Conservation (phyloP, 1,284 basidiomycete genomes). For the Marasmius sp. region DNA sequence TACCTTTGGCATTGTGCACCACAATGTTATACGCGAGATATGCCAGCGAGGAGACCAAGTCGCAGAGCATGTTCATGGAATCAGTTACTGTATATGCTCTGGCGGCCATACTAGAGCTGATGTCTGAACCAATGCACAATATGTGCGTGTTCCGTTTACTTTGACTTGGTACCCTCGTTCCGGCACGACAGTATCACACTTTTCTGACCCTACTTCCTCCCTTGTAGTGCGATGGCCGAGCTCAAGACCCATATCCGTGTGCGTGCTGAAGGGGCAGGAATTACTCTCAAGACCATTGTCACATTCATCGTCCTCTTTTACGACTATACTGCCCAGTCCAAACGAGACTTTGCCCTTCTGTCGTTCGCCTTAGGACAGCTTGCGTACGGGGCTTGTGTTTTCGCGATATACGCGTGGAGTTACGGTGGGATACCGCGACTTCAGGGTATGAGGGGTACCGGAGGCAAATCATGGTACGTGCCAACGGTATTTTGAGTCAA, state of each 20-base stretch:
- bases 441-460: conserved; percentile 7
- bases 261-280: conserved; percentile 80
- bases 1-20: conserved; percentile 49
- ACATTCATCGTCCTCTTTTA: conserved; percentile 67
- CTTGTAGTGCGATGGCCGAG: conserved; percentile 67
- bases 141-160: conserved; percentile 37
- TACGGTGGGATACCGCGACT: conserved; percentile 29
- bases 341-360: conserved; percentile 56
- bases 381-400: conserved; percentile 57
- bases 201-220: conserved; percentile 4
- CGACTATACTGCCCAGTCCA: conserved; percentile 23
- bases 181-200: not conserved
- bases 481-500: too few relatives aligned
- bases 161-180: conserved; percentile 1
- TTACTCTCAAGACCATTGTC: conserved; percentile 70
- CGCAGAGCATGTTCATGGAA: conserved; percentile 63
- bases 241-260: conserved; percentile 70
- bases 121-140: conserved; percentile 85
- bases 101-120: conserved; percentile 75
- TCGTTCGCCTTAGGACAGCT: conserved; percentile 85
- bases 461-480: conserved; percentile 14
- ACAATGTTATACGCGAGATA: conserved; percentile 49
- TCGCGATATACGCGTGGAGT: conserved; percentile 32
- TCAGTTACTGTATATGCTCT: conserved; percentile 72
- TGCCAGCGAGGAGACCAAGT: conserved; percentile 48